These are phyloP conservation scores for Penicillium nordicum DNA, from an alignment of 2,329 filamentous ascomycete species.

Conservation along the genomic window DNA sequence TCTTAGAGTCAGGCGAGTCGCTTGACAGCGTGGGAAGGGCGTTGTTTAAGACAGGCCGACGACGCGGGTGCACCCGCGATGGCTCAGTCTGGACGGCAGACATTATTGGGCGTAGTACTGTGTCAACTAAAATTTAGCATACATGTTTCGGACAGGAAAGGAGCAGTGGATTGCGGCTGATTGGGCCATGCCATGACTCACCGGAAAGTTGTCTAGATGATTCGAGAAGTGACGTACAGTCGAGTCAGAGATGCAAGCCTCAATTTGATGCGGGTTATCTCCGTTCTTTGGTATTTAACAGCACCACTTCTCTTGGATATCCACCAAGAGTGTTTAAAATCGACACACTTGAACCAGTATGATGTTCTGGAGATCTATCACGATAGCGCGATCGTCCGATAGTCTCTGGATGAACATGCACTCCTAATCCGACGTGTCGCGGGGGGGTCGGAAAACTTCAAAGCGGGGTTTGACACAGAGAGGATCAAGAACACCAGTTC, in stretches of 20 bases:
- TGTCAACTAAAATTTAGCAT: slow-evolving; percentile 11
- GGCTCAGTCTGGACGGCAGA: slow-evolving; percentile 25
- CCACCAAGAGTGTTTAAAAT: neutral
- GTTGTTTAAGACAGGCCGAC: slow-evolving; percentile 32
- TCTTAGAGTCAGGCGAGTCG: slow-evolving; percentile 37
- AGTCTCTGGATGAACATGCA: slow-evolving; percentile 1
- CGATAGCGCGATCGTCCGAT: neutral
- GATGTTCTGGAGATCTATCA: neutral
- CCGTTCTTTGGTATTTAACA: slow-evolving; percentile 6
- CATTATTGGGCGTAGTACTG: slow-evolving; percentile 26
- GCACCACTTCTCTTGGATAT: slow-evolving; percentile 1
- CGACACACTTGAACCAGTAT: neutral
- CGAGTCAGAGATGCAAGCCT: slow-evolving; percentile 19
- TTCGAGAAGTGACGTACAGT: slow-evolving; percentile 18
- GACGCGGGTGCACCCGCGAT: slow-evolving; percentile 33
- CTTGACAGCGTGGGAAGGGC: slow-evolving; percentile 28
- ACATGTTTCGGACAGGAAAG: slow-evolving; percentile 5
- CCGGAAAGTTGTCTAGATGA: slow-evolving; percentile 13
- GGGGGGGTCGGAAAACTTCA: neutral
- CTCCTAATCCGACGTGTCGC: neutral
- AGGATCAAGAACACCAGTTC: neutral
- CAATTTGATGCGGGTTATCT: slow-evolving; percentile 1
- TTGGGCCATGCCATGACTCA: slow-evolving; percentile 21
- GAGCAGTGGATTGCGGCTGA: slow-evolving; percentile 10
- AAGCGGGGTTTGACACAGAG: neutral